A percentile compares a stretch with the other conserved stretches of the same genome.
Evolutionary conservation across 2,329 filamentous ascomycete species (phyloP).

Genomic region (Myriosclerotinia duriaeana): DNA sequence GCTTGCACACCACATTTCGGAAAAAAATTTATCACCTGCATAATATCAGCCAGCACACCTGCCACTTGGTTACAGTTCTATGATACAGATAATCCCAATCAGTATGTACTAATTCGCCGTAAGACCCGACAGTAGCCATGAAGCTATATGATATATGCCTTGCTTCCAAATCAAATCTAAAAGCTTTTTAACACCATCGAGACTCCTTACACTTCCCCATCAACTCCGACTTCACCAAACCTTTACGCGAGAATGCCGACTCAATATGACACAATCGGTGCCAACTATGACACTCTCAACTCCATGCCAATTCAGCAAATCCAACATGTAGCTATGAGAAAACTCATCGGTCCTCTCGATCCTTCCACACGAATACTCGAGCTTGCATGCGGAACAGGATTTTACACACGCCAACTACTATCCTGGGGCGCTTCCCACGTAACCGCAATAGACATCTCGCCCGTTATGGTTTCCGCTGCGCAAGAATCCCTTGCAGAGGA

Average conservation of each 20-base stretch:
- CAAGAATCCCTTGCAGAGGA: not conserved
- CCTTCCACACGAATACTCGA: not conserved
- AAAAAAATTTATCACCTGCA: too few species aligned
- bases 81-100: not conserved
- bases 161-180: not conserved
- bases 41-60: too few species aligned
- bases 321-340: not conserved
- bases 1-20: too few species aligned
- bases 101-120: not conserved
- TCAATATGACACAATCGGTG: constrained; percentile 13
- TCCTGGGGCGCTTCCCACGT: constrained; percentile 12
- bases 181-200: not conserved
- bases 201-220: not conserved
- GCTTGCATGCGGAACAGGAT: constrained; percentile 15
- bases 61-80: not conserved
- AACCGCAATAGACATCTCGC: constrained; percentile 12
- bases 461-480: constrained; percentile 1
- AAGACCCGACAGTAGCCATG: not conserved
- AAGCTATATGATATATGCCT: not conserved
- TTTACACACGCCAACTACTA: not conserved
- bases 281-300: not conserved
- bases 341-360: not conserved
- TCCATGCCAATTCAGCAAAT: not conserved
- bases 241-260: not conserved
- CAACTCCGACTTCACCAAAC: not conserved